Percentiles rank a stretch among this genome's conserved stretches.
phyloP scores from a whole-genome alignment of 2,329 filamentous ascomycete genomes.

The Leptographium lundbergii region DNA sequence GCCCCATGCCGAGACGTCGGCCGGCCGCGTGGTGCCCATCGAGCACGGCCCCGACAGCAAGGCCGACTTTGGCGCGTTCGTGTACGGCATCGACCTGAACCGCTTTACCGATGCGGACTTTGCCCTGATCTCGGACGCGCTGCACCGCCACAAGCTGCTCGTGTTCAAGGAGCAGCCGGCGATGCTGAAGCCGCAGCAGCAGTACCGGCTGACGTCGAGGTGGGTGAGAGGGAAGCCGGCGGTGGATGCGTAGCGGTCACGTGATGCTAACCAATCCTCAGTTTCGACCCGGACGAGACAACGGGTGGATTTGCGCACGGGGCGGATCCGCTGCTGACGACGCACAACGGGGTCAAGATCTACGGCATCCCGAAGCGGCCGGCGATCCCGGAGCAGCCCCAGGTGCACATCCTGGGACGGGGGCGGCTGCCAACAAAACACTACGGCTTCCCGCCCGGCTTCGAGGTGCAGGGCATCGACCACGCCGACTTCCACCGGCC shows the following conservation, averaged over 20 bases:
- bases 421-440: slow-evolving; percentile 20
- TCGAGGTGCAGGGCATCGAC: slow-evolving; percentile 18
- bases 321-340: slow-evolving; percentile 17
- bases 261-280: slow-evolving; percentile 2
- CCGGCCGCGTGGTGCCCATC: slow-evolving; percentile 15
- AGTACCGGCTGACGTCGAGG: slow-evolving; percentile 20
- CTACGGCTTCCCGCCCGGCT: slow-evolving; percentile 18
- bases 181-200: slow-evolving; percentile 22
- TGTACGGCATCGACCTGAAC: slow-evolving; percentile 24
- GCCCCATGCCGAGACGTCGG: slow-evolving; percentile 15
- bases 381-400: slow-evolving; percentile 7
- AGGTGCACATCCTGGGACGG: slow-evolving; percentile 18
- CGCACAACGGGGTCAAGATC: slow-evolving; percentile 18
- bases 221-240: background rate
- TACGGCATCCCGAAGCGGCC: slow-evolving; percentile 20
- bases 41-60: slow-evolving; percentile 16
- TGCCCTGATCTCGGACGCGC: slow-evolving; percentile 19
- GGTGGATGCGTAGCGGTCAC: background rate
- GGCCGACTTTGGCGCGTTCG: slow-evolving; percentile 21
- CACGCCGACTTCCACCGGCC: slow-evolving; percentile 24
- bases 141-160: slow-evolving; percentile 22
- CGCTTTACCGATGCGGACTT: slow-evolving; percentile 21
- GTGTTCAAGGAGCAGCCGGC: slow-evolving; percentile 24
- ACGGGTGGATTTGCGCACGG: slow-evolving; percentile 25
- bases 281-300: slow-evolving; percentile 22